A percentile compares a stretch with the other conserved stretches of the same genome.
phyloP scores from a whole-genome alignment of 805 yeast genomes.

The Scheffersomyces stipitis region DNA sequence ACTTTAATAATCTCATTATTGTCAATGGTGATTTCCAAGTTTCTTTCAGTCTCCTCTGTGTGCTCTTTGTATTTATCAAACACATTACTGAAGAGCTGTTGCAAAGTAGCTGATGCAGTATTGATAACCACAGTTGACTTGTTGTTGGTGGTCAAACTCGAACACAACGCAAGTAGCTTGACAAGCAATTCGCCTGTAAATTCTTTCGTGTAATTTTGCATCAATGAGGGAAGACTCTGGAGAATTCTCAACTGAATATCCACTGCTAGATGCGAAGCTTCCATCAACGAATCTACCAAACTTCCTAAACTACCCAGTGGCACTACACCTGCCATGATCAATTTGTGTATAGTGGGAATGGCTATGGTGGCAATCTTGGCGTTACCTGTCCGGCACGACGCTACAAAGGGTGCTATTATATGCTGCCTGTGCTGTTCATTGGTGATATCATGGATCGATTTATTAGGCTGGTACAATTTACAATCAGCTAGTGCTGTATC shows the following conservation, averaged over 20 bases:
- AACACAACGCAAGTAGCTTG: constrained; percentile 64
- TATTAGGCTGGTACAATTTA: constrained; percentile 18
- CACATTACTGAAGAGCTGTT: constrained; percentile 75
- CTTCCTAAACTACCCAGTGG: constrained; percentile 52
- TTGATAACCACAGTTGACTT: constrained; percentile 77
- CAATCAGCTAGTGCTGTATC: constrained; percentile 20
- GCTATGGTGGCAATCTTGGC: constrained; percentile 72
- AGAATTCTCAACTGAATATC: constrained; percentile 86
- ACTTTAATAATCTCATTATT: constrained; percentile 44
- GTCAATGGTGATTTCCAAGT: constrained; percentile 36
- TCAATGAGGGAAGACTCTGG: constrained; percentile 76
- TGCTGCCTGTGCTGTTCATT: constrained; percentile 11
- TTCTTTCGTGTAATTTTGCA: constrained; percentile 58
- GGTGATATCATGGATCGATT: constrained; percentile 26
- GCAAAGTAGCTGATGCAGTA: constrained; percentile 91
- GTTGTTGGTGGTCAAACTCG: constrained; percentile 66
- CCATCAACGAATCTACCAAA: constrained; percentile 65
- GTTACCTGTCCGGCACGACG: constrained; percentile 73
- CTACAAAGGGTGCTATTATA: constrained; percentile 55
- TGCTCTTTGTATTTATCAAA: constrained; percentile 65
- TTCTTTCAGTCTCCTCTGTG: constrained; percentile 22
- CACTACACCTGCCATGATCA: constrained; percentile 55
- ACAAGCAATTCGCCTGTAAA: constrained; percentile 58
- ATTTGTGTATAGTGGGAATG: constrained; percentile 64
- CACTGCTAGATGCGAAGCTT: constrained; percentile 70